These are phyloP conservation scores for Leccinum rimulosum DNA, from an alignment of 768 basidiomycete species.

Conservation along the genomic window DNA sequence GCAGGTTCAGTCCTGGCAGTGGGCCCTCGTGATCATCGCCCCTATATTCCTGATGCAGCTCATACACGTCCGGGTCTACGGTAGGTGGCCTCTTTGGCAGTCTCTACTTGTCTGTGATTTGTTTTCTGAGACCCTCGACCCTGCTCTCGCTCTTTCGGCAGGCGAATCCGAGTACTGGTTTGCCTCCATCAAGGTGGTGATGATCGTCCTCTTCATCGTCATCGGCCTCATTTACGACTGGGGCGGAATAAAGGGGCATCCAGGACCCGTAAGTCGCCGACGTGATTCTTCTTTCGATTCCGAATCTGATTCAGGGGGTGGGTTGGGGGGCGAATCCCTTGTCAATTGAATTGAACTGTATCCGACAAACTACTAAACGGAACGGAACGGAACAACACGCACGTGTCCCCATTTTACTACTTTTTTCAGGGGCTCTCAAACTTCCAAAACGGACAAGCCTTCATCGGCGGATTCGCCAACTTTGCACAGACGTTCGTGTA, in stretches of 20 bases:
- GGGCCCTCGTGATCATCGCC: conserved; percentile 53
- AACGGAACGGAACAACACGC: background rate
- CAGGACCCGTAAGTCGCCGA: conserved; percentile 47
- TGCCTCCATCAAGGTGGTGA: conserved; percentile 59
- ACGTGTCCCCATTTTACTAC: background rate
- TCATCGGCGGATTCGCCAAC: conserved; percentile 50
- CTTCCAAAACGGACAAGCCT: conserved; percentile 48
- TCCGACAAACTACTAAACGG: background rate
- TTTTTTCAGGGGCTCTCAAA: conserved; percentile 46
- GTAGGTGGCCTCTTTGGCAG: conserved; percentile 23
- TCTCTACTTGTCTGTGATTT: background rate
- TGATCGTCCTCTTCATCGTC: conserved; percentile 61
- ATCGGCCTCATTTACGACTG: conserved; percentile 62
- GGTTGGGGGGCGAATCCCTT: background rate
- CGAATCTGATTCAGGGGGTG: background rate
- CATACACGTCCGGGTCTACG: conserved; percentile 57
- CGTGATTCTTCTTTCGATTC: background rate
- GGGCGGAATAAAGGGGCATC: conserved; percentile 55
- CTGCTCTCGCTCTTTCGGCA: conserved; percentile 15
- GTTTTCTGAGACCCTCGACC: background rate
- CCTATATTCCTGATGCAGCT: conserved; percentile 53
- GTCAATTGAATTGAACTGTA: background rate
- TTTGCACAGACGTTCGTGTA: conserved; percentile 62
- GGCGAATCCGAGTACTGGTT: conserved; percentile 66
- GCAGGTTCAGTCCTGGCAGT: conserved; percentile 49